phyloP scores from a whole-genome alignment of 345 rosid species.

The Erysimum cheiranthoides region DNA sequence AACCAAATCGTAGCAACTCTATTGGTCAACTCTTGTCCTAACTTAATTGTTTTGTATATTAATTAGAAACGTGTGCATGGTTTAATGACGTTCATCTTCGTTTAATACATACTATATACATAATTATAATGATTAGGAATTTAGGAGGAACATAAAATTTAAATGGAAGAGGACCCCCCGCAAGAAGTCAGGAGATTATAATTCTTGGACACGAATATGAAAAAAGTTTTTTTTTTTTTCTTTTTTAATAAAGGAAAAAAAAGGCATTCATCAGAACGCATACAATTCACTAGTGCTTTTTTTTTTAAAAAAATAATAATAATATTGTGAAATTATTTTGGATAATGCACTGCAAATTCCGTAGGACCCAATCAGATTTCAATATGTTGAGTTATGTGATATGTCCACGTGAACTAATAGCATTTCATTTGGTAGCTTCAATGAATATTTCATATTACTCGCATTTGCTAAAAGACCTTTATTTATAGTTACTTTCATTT shows the following conservation, averaged over 20 bases:
- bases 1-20: conserved; percentile 37
- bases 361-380: conserved; percentile 50
- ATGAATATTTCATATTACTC: not conserved
- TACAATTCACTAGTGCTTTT: conserved; percentile 16
- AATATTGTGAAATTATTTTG: conserved; percentile 31
- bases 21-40: conserved; percentile 42
- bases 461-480: not conserved
- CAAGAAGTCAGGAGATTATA: conserved; percentile 43
- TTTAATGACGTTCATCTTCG: conserved; percentile 34
- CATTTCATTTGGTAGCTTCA: conserved; percentile 23
- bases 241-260: not conserved
- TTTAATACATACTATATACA: not conserved
- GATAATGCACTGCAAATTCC: conserved; percentile 43
- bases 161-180: conserved; percentile 19
- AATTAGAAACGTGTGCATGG: conserved; percentile 39
- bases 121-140: conserved; percentile 18
- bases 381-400: conserved; percentile 27
- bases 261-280: conserved; percentile 43
- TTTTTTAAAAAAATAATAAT: no score
- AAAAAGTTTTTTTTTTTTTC: conserved; percentile 13
- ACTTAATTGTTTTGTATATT: conserved; percentile 33
- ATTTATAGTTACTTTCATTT: not conserved
- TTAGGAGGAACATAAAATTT: conserved; percentile 7
- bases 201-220: conserved; percentile 31
- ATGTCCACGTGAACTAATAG: conserved; percentile 38